Base-by-base conservation (phyloP, 2,329 filamentous ascomycete species). In the Dothideomycetes sp. region DNA sequence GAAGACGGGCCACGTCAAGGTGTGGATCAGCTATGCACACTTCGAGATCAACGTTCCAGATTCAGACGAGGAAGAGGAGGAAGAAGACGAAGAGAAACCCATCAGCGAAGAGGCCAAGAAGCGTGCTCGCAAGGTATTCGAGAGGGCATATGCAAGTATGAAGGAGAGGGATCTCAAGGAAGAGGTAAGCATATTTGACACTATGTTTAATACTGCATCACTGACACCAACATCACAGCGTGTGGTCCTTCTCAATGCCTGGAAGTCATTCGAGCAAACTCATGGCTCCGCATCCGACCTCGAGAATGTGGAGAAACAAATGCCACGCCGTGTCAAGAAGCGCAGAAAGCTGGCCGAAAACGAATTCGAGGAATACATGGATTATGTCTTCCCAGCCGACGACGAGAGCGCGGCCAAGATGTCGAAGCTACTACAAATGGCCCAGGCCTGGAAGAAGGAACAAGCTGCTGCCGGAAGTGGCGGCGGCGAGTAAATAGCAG, bases 1-100 rank as follows among this genome's bases (percentile, higher is more conserved):
- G 55, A 95, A 93, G 77, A 94, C 91, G n/a, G 82, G 91, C 56
- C 91, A 98, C 58, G 87, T 95, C 70, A 98, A 96, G 70, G 91
- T 98, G 45, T 98, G 91, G 91, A 94, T 91, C 62, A 89, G 84
- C 61, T 98, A 89, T 64, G 91, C 91, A n/a, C 84, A 93, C 61
- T 96, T 98, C 57, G 91, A 98, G 64, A 85, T 96, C 67, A 89
- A 91, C 59, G 80, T 94, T 0, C 86, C 87, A 31, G 87, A 94
- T 43, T 74, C 69, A 10, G 70, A 75, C 15, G 76, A 77, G 38
- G 76, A 82, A 29, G 79, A 71, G 9, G 66, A 64, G 4, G 65
- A 68, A 9, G 69, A 73, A 16, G 72, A 72, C 3, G 72, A 74
- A 32, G 74, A 73, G 43, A 63, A 63, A 29, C 67, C 71, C 2